These are phyloP conservation scores for Kazachstania bromeliacearum DNA, from an alignment of 805 yeast genomes.

Conservation along the genomic window DNA sequence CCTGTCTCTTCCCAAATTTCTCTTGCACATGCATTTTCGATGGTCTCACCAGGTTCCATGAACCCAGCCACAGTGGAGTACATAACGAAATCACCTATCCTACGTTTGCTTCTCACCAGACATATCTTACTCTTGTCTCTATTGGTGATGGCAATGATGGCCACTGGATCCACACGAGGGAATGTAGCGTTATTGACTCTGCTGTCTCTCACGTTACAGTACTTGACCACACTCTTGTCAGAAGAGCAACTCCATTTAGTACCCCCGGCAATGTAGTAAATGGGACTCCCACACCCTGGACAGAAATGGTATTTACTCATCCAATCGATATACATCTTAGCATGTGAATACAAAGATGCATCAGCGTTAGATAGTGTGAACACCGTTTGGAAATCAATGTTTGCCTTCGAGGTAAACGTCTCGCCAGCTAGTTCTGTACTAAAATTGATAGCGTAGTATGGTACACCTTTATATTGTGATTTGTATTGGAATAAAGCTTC, in stretches of 20 bases:
- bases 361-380: slow-evolving; percentile 31
- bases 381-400: slow-evolving; percentile 7
- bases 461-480: slow-evolving; percentile 46
- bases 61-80: slow-evolving; percentile 91
- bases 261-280: slow-evolving; percentile 59
- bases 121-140: slow-evolving; percentile 50
- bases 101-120: slow-evolving; percentile 61
- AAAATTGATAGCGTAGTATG: slow-evolving; percentile 57
- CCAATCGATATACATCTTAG: slow-evolving; percentile 83
- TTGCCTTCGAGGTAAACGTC: too few relatives aligned
- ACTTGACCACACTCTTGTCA: slow-evolving; percentile 6
- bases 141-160: slow-evolving; percentile 71
- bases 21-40: slow-evolving; percentile 77
- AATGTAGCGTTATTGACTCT: slow-evolving; percentile 68
- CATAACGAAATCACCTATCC: slow-evolving; percentile 39
- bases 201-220: slow-evolving; percentile 33
- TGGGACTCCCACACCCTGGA: slow-evolving; percentile 72
- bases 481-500: slow-evolving; percentile 27
- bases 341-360: slow-evolving; percentile 69
- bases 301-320: slow-evolving; percentile 62
- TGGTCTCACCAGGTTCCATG: slow-evolving; percentile 89
- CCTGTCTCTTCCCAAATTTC: slow-evolving; percentile 98
- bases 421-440: slow-evolving; percentile 1
- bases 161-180: slow-evolving; percentile 88
- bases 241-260: slow-evolving; percentile 46